Evolutionary conservation across 2,329 filamentous ascomycete genomes (phyloP).

Genomic region (Pseudocercospora fuligena): DNA sequence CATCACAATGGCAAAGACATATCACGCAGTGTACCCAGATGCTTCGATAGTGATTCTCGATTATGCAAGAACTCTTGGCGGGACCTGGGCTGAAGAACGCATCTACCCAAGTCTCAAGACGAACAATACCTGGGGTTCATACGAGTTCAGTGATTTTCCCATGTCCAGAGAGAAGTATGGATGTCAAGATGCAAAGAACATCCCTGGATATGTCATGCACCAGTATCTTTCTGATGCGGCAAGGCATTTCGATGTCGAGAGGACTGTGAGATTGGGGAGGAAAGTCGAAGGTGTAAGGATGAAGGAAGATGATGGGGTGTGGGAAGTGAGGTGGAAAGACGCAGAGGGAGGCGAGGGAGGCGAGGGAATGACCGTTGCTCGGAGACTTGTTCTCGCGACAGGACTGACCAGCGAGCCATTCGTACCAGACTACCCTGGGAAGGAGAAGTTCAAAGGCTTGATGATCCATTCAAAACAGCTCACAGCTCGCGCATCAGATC

Average conservation of each 20-base stretch:
- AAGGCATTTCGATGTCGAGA: conserved; percentile 54
- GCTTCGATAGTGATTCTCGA: conserved; percentile 45
- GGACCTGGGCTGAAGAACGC: conserved; percentile 70
- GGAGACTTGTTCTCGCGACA: conserved; percentile 63
- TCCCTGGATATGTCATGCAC: conserved; percentile 61
- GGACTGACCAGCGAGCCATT: conserved; percentile 63
- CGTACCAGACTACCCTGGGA: conserved; percentile 55
- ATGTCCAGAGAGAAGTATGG: conserved; percentile 56
- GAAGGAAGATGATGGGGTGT: conserved; percentile 11
- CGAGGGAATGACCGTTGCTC: conserved; percentile 18
- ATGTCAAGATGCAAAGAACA: conserved; percentile 57
- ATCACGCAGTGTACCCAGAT: conserved; percentile 46
- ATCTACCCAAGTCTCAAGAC: conserved; percentile 70
- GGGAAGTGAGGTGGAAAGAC: neutral
- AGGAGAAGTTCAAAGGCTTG: conserved; percentile 54
- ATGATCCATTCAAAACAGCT: conserved; percentile 63
- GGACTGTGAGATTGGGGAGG: conserved; percentile 54
- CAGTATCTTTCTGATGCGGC: conserved; percentile 61
- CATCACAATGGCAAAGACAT: conserved; percentile 52
- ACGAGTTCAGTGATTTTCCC: conserved; percentile 73
- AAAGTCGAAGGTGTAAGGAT: conserved; percentile 52
- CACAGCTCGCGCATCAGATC: conserved; percentile 42
- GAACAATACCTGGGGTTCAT: conserved; percentile 74
- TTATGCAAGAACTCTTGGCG: conserved; percentile 55
- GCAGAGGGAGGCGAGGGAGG: neutral